phyloP scores from a whole-genome alignment of 352 stramenopile genomes.

The Blastocystis sp. region DNA sequence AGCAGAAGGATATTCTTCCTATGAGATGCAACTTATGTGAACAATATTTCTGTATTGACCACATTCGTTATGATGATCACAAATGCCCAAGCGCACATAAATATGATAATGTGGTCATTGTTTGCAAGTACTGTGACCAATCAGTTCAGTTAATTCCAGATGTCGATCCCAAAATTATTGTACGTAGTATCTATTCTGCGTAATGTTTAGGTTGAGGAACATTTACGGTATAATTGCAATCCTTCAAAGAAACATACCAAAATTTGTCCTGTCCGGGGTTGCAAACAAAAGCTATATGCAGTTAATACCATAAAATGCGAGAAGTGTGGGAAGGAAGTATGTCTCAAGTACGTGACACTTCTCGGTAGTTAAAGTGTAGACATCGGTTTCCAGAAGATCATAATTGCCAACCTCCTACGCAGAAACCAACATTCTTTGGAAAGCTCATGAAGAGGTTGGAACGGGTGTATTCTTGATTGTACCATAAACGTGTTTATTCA shows the following conservation, averaged over 20 bases:
- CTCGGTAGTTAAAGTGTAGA: not conserved
- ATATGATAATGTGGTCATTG: not conserved
- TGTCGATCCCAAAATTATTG: not conserved
- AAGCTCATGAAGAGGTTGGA: not conserved
- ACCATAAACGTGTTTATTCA: not conserved
- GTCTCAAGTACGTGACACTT: not conserved
- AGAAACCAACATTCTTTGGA: not conserved
- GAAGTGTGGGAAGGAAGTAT: conserved; percentile 26
- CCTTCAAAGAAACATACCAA: conserved; percentile 16
- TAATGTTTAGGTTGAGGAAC: conserved; percentile 46
- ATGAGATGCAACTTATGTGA: conserved; percentile 30
- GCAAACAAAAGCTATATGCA: conserved; percentile 49
- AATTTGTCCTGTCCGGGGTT: conserved; percentile 41
- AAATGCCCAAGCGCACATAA: conserved; percentile 36
- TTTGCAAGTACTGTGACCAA: conserved; percentile 50
- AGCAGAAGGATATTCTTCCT: conserved; percentile 59
- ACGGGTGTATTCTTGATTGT: not conserved
- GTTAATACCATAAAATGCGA: conserved; percentile 58
- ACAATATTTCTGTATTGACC: conserved; percentile 54
- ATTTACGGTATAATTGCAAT: conserved; percentile 32
- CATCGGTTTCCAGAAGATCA: conserved; percentile 55
- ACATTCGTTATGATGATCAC: conserved; percentile 14
- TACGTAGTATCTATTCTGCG: not conserved
- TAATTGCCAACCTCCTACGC: not conserved
- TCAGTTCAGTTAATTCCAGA: conserved; percentile 5